Conservation (phyloP, 1,139 yeast genomes). For the Nakaseomyces sp. region DNA sequence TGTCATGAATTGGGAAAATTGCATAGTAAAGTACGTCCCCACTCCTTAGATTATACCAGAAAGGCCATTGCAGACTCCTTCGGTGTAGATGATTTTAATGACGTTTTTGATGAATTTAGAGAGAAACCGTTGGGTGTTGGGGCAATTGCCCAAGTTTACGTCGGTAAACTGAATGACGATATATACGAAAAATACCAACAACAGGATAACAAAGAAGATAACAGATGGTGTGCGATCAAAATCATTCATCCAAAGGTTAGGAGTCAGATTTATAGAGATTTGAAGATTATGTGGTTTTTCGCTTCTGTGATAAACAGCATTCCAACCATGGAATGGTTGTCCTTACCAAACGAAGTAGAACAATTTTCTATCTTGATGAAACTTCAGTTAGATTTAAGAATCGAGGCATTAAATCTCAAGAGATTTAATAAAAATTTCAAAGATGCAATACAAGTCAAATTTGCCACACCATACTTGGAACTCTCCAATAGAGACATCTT, state of each 20-base stretch:
- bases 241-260: slow-evolving; percentile 86
- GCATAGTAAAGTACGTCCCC: slow-evolving; percentile 79
- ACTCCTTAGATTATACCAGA: slow-evolving; percentile 55
- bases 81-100: slow-evolving; percentile 45
- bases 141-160: slow-evolving; percentile 93
- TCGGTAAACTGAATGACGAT: slow-evolving; percentile 51
- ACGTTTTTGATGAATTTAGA: slow-evolving; percentile 72
- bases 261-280: slow-evolving; percentile 63
- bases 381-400: slow-evolving; percentile 77
- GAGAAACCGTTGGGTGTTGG: slow-evolving; percentile 85
- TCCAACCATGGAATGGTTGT: slow-evolving; percentile 97
- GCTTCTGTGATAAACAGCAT: slow-evolving; percentile 59
- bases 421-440: slow-evolving; percentile 44
- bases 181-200: slow-evolving; percentile 35
- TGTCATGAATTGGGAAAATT: slow-evolving; percentile 69
- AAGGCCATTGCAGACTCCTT: slow-evolving; percentile 53
- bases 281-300: slow-evolving; percentile 72
- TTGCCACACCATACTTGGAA: slow-evolving; percentile 67
- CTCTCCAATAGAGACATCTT: slow-evolving; percentile 65
- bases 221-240: slow-evolving; percentile 75
- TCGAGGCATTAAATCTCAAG: slow-evolving; percentile 74
- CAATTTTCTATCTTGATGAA: slow-evolving; percentile 82
- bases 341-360: slow-evolving; percentile 87
- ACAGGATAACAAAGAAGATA: slow-evolving; percentile 24
- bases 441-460: slow-evolving; percentile 54